These are phyloP conservation scores for barley (Hordeum vulgare) DNA, from an alignment of 176 grass and related monocot genomes.

Conservation along the genomic window MorexV3_pseudomolecules_assembly NC_058521.1:564534488-564534987, in stretches of 20 bases:
- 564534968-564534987: not conserved
- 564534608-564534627: not conserved
- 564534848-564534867: not conserved
- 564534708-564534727: constrained; percentile 18
- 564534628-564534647: not conserved
- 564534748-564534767: constrained; percentile 35
- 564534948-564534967: not conserved
- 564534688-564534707: constrained; percentile 6
- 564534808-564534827: constrained; percentile 4
- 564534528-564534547: constrained; percentile 22
- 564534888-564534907: not conserved
- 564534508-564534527: constrained; percentile 62
- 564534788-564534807: not conserved
- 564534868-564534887: not conserved
- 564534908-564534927: not conserved
- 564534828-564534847: not conserved
- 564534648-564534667: not conserved
- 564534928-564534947: not conserved
- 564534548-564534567: constrained; percentile 78
- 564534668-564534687: not conserved
- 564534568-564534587: constrained; percentile 63
- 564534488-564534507: not conserved
- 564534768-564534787: not conserved
- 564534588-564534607: not conserved
- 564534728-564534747: constrained; percentile 10